phyloP scores from a whole-genome alignment of 495 filamentous ascomycete genomes.

The Penicillium robsamsonii region DNA sequence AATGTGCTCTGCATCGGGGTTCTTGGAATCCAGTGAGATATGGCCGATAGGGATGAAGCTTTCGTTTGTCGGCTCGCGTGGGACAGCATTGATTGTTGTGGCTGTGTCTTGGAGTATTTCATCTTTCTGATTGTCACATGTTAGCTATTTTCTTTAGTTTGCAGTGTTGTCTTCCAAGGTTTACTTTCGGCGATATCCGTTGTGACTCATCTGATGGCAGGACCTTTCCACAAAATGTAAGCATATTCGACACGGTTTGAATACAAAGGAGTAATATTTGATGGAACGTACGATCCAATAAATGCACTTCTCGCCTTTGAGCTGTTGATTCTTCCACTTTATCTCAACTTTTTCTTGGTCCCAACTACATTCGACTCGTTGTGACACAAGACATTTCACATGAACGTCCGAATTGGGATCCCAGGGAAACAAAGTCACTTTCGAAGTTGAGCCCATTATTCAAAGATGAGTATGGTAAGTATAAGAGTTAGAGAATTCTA shows the following conservation, averaged over 20 bases:
- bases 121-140: not conserved
- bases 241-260: not conserved
- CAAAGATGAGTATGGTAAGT: not conserved
- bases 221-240: constrained; percentile 5
- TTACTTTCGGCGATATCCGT: not conserved
- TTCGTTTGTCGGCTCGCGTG: constrained; percentile 16
- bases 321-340: constrained; percentile 21
- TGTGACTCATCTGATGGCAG: constrained; percentile 14
- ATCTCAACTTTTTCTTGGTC: constrained; percentile 22
- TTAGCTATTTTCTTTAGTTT: not conserved
- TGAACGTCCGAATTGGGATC: constrained; percentile 21
- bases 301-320: constrained; percentile 25
- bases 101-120: constrained; percentile 24
- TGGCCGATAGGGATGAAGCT: constrained; percentile 30
- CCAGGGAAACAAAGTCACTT: constrained; percentile 25
- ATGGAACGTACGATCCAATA: constrained; percentile 29
- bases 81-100: constrained; percentile 17
- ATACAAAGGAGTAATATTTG: not conserved
- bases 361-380: constrained; percentile 28
- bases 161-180: not conserved
- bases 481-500: not conserved
- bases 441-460: constrained; percentile 27
- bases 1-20: constrained; percentile 16
- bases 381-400: constrained; percentile 13
- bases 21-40: constrained; percentile 28